These are phyloP conservation scores for Megacollybia marginata DNA, from an alignment of 768 basidiomycete genomes.

Conservation along the genomic window DNA sequence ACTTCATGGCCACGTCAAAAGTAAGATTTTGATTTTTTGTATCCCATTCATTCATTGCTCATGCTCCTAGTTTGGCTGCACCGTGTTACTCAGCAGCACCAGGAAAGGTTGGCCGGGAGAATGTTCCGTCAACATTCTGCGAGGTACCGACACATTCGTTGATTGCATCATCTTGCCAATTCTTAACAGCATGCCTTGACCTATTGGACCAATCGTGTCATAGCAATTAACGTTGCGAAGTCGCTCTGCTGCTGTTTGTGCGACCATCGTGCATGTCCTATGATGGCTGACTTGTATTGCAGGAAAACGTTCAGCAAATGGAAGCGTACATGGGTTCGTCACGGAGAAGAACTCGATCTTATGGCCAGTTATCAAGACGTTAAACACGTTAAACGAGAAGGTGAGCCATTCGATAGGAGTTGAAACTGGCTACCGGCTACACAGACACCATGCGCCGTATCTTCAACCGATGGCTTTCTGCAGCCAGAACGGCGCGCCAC, in stretches of 20 bases:
- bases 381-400: constrained; percentile 76
- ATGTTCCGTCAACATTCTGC: not conserved
- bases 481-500: constrained; percentile 53
- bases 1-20: no score
- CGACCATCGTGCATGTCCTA: not conserved
- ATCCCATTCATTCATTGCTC: constrained; percentile 4
- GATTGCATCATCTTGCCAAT: not conserved
- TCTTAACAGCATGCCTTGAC: constrained; percentile 29
- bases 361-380: constrained; percentile 80
- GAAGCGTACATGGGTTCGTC: constrained; percentile 53
- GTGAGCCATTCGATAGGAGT: constrained; percentile 23
- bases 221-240: constrained; percentile 49
- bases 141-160: not conserved
- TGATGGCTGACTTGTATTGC: constrained; percentile 2
- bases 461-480: constrained; percentile 65
- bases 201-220: constrained; percentile 67
- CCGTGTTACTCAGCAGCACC: constrained; percentile 27
- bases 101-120: constrained; percentile 36
- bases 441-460: constrained; percentile 60
- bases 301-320: constrained; percentile 64
- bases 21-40: constrained; percentile 22
- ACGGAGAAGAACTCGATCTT: constrained; percentile 67
- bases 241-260: constrained; percentile 28
- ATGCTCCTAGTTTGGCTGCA: constrained; percentile 39
- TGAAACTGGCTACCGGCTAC: not conserved